Conservation (phyloP, 208 protist species). For the Crithidia expoeki region DNA sequence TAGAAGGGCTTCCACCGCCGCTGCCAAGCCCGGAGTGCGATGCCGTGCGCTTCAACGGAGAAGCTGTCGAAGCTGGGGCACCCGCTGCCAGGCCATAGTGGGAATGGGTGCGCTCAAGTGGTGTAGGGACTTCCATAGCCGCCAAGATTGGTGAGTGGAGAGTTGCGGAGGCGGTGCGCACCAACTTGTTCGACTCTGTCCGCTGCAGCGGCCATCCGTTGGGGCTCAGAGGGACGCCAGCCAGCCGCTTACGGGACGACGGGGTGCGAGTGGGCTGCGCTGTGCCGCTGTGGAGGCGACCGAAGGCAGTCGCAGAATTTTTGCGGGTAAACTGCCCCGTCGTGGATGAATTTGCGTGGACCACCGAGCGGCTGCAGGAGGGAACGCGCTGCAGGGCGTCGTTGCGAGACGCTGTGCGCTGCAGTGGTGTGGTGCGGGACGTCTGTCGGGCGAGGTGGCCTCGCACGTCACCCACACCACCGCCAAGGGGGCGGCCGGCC, state of each 20-base stretch:
- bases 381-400: constrained; percentile 20
- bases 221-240: not conserved
- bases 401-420: constrained; percentile 25
- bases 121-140: not conserved
- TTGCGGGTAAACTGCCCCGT: constrained; percentile 16
- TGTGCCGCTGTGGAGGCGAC: constrained; percentile 21
- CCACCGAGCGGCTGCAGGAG: constrained; percentile 10
- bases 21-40: constrained; percentile 19
- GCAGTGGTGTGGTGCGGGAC: constrained; percentile 26
- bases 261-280: constrained; percentile 14
- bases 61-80: too few relatives aligned
- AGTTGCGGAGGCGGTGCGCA: not conserved
- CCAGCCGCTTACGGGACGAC: constrained; percentile 7
- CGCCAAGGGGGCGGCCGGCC: constrained; percentile 40
- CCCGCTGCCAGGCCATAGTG: not conserved
- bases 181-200: constrained; percentile 17
- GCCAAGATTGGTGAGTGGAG: not conserved
- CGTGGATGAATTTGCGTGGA: constrained; percentile 22
- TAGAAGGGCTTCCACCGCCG: not conserved
- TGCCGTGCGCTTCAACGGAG: constrained; percentile 34
- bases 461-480: constrained; percentile 8
- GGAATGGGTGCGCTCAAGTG: constrained; percentile 24
- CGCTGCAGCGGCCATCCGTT: constrained; percentile 20
- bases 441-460: constrained; percentile 15
- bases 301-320: constrained; percentile 18